Evolutionary conservation across 169 alveolate species (phyloP).

Genomic region (Amoebophrya sp.): DNA sequence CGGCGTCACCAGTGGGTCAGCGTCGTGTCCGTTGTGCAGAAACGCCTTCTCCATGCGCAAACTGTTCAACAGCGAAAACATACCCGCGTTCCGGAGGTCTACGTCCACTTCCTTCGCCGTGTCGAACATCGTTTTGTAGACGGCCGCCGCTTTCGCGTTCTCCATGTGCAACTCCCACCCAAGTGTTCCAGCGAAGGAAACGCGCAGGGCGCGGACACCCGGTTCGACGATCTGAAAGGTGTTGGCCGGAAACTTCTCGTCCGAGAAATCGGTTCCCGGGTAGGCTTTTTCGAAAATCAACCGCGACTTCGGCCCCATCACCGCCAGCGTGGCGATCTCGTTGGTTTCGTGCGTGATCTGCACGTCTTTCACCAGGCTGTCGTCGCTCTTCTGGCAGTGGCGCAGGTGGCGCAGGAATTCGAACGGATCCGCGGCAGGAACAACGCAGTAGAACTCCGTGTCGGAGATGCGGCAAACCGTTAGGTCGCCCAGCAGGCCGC

Average conservation of each 20-base stretch:
- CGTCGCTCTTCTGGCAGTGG: neutral
- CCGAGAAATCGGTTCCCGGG: neutral
- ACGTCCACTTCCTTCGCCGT: neutral
- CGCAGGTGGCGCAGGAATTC: neutral
- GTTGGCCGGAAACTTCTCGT: neutral
- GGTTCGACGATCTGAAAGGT: neutral
- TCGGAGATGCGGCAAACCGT: conserved; percentile 22
- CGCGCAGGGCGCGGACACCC: conserved; percentile 21
- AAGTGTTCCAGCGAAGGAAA: conserved; percentile 15
- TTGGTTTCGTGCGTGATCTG: neutral
- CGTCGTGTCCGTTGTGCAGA: conserved; percentile 35
- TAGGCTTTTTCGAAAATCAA: neutral
- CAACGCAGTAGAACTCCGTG: neutral
- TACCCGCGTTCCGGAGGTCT: conserved; percentile 19
- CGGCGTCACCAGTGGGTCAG: neutral
- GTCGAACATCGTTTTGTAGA: neutral
- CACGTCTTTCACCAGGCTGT: neutral
- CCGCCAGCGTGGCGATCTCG: neutral
- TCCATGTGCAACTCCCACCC: conserved; percentile 35
- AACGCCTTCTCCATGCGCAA: conserved; percentile 28
- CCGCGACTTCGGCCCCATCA: conserved; percentile 11
- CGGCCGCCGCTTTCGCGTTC: neutral
- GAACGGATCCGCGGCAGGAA: conserved; percentile 6
- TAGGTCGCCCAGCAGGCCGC: conserved; percentile 30
- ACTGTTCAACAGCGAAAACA: conserved; percentile 26